Conservation (phyloP, 495 filamentous ascomycete genomes). For the Cercophora samala region DNA sequence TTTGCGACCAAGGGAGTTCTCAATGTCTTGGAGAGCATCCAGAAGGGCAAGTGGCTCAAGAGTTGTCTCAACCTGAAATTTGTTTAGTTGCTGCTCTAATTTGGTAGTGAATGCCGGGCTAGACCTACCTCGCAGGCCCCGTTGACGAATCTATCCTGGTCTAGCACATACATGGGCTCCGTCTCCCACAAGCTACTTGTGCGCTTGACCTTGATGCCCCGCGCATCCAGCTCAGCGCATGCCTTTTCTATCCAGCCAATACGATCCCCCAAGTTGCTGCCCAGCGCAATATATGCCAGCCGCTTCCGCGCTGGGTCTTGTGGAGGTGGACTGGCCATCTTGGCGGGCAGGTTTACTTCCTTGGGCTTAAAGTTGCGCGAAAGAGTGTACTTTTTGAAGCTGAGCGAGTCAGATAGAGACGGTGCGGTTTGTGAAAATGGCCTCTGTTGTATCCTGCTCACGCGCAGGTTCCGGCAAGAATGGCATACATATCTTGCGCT, state of each 20-base stretch:
- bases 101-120: background rate
- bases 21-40: slow-evolving; percentile 76
- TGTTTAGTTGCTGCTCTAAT: slow-evolving; percentile 5
- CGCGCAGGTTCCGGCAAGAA: slow-evolving; percentile 4
- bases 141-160: slow-evolving; percentile 87
- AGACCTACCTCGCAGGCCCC: slow-evolving; percentile 83
- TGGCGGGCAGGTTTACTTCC: slow-evolving; percentile 14
- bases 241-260: slow-evolving; percentile 78
- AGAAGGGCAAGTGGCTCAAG: slow-evolving; percentile 72
- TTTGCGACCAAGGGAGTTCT: slow-evolving; percentile 69
- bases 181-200: slow-evolving; percentile 94
- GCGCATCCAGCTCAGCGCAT: slow-evolving; percentile 66
- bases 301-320: slow-evolving; percentile 22
- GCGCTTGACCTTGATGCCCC: slow-evolving; percentile 66
- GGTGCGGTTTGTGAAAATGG: slow-evolving; percentile 19
- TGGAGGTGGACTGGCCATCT: slow-evolving; percentile 9
- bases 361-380: slow-evolving; percentile 20
- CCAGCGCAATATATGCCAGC: slow-evolving; percentile 77
- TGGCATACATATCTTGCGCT: slow-evolving; percentile 3
- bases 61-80: slow-evolving; percentile 70
- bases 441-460: slow-evolving; percentile 12
- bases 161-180: slow-evolving; percentile 89
- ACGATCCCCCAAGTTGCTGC: slow-evolving; percentile 90
- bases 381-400: slow-evolving; percentile 30
- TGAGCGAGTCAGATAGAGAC: background rate